Conservation (phyloP, 1,284 basidiomycete species). For the Irpex lacteus region DNA sequence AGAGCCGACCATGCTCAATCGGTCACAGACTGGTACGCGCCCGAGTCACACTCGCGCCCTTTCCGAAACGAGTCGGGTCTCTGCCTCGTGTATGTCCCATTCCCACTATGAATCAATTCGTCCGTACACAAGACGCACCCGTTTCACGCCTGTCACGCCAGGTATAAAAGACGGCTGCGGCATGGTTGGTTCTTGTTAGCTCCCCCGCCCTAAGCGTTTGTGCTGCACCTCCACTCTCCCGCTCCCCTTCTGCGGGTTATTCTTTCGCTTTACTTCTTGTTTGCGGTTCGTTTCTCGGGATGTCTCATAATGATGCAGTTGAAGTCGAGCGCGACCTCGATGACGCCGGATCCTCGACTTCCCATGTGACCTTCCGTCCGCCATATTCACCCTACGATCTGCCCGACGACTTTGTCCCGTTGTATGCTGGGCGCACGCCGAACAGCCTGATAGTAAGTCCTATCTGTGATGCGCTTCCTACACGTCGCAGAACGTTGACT, state of each 20-base stretch:
- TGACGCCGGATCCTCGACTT: background rate
- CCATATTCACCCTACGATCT: background rate
- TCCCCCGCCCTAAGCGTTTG: background rate
- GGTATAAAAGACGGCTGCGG: background rate
- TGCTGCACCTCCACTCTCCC: background rate
- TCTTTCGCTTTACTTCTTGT: background rate
- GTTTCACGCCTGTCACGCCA: background rate
- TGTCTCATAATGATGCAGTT: background rate
- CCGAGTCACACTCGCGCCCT: background rate
- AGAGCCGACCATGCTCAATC: constrained; percentile 1
- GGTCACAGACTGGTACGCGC: background rate
- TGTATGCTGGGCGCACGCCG: background rate
- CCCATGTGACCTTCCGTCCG: background rate
- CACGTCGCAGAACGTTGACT: background rate
- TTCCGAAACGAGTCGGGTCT: background rate
- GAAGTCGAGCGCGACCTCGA: background rate
- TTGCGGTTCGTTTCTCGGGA: background rate
- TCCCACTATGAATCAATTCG: background rate
- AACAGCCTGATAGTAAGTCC: background rate
- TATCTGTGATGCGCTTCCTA: background rate
- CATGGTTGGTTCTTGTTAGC: background rate
- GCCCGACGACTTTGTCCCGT: background rate
- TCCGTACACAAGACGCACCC: background rate
- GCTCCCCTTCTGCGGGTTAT: background rate
- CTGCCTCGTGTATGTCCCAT: constrained; percentile 3